Percentiles rank a stretch among this genome's conserved stretches.
phyloP scores from a whole-genome alignment of 1,284 basidiomycete genomes.

The Ceratobasidium papillatum region DNA sequence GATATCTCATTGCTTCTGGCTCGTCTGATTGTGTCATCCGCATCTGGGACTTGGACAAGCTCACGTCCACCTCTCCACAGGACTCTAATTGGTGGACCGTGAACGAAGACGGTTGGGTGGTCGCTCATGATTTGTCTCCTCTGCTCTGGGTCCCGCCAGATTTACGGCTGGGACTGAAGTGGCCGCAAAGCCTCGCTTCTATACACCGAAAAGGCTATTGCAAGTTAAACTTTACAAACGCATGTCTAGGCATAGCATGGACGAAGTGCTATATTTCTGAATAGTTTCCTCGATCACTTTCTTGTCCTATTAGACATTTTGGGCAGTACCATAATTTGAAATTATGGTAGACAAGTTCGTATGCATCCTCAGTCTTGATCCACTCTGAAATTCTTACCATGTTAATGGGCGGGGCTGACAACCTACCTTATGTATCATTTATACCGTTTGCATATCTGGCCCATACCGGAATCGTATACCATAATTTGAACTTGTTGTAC shows the following conservation, averaged over 20 bases:
- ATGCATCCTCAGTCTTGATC: too few species aligned
- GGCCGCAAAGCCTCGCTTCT: not conserved
- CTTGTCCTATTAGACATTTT: too few species aligned
- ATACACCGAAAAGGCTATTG: not conserved
- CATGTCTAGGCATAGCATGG: not conserved
- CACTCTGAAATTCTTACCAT: too few species aligned
- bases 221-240: not conserved
- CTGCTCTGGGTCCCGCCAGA: slow-evolving; percentile 3
- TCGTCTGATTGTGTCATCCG: slow-evolving; percentile 37
- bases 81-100: not conserved
- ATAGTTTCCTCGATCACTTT: too few species aligned
- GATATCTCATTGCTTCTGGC: slow-evolving; percentile 11
- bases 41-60: slow-evolving; percentile 28
- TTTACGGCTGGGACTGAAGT: not conserved
- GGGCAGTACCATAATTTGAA: too few species aligned
- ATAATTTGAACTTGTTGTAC: not conserved
- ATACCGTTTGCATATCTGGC: not conserved
- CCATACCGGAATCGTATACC: not conserved
- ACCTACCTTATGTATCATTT: not conserved
- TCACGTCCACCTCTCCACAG: too few species aligned
- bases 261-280: not conserved
- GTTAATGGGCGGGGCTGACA: too few species aligned
- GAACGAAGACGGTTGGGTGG: slow-evolving; percentile 7
- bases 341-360: too few species aligned
- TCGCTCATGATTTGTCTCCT: not conserved